Conservation (phyloP, 1,284 basidiomycete genomes). For the Tetrapyrgos nigripes region DNA sequence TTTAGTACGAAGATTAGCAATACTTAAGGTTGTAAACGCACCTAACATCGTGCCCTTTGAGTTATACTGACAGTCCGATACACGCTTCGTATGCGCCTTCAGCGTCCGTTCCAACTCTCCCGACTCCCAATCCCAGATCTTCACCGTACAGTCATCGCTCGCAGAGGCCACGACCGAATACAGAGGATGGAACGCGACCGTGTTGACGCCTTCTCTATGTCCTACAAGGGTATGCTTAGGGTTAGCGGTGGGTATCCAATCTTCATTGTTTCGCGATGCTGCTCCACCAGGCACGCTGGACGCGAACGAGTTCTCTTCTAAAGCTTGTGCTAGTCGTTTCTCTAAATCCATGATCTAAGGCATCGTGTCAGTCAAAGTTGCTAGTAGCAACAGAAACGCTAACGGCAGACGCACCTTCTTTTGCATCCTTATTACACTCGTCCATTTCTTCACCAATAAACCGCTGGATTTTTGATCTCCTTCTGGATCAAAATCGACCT, state of each 20-base stretch:
- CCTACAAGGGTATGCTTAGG: conserved; percentile 69
- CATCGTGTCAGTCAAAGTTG: not conserved
- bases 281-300: conserved; percentile 52
- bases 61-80: conserved; percentile 79
- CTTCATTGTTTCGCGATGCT: conserved; percentile 44
- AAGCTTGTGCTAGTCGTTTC: conserved; percentile 63
- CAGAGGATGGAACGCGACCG: conserved; percentile 75
- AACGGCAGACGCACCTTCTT: conserved; percentile 71
- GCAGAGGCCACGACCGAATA: conserved; percentile 74
- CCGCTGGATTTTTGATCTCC: conserved; percentile 68
- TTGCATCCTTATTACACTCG: conserved; percentile 79
- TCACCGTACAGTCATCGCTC: conserved; percentile 76
- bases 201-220: conserved; percentile 67
- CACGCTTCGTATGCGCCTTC: conserved; percentile 80
- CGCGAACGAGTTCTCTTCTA: conserved; percentile 60
- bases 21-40: conserved; percentile 29
- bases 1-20: conserved; percentile 11
- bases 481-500: conserved; percentile 64
- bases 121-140: conserved; percentile 88
- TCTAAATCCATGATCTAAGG: conserved; percentile 78
- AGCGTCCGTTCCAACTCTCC: conserved; percentile 80
- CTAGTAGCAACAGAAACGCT: not conserved
- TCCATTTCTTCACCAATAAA: conserved; percentile 85
- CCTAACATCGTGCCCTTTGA: conserved; percentile 71
- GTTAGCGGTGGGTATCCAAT: conserved; percentile 75